Evolutionary conservation across 352 stramenopile species (phyloP).

Genomic region (Hyaloperonospora brassicae): DNA sequence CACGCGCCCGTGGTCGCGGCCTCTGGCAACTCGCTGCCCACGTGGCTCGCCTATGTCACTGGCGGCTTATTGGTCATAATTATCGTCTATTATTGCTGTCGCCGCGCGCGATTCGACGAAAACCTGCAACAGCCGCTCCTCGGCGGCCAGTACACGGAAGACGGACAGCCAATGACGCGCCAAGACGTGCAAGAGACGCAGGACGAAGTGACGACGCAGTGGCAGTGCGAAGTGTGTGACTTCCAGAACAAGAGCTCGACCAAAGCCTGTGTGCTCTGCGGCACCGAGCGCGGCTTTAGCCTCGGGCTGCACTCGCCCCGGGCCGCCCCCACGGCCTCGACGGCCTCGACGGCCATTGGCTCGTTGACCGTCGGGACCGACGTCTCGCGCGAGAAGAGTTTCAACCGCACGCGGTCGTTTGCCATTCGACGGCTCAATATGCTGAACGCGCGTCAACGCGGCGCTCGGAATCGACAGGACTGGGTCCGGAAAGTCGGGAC

Average conservation of each 20-base stretch:
- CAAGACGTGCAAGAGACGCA: constrained; percentile 80
- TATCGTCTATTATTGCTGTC: constrained; percentile 86
- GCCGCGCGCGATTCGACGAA: constrained; percentile 77
- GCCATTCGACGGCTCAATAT: constrained; percentile 83
- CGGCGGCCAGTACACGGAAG: constrained; percentile 80
- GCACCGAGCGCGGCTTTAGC: constrained; percentile 75
- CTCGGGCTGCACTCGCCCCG: constrained; percentile 50
- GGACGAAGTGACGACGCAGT: constrained; percentile 75
- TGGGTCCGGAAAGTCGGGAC: constrained; percentile 78
- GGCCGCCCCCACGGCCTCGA: too few species aligned
- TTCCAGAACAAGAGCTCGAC: constrained; percentile 82
- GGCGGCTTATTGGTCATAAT: constrained; percentile 77
- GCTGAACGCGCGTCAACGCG: constrained; percentile 74
- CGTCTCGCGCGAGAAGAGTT: constrained; percentile 45
- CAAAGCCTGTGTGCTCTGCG: constrained; percentile 71
- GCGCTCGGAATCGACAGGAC: constrained; percentile 70
- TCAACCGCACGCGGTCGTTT: constrained; percentile 83
- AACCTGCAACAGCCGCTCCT: constrained; percentile 79
- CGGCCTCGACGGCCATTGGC: constrained; percentile 19
- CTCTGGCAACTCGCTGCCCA: constrained; percentile 47
- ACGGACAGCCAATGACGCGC: constrained; percentile 78
- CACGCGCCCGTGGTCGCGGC: constrained; percentile 18
- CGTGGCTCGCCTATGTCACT: constrained; percentile 81
- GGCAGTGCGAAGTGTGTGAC: constrained; percentile 84
- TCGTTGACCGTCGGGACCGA: constrained; percentile 39